A percentile compares a stretch with the other conserved stretches of the same genome.
phyloP scores from a whole-genome alignment of 768 basidiomycete species.

The Collybia sp. region DNA sequence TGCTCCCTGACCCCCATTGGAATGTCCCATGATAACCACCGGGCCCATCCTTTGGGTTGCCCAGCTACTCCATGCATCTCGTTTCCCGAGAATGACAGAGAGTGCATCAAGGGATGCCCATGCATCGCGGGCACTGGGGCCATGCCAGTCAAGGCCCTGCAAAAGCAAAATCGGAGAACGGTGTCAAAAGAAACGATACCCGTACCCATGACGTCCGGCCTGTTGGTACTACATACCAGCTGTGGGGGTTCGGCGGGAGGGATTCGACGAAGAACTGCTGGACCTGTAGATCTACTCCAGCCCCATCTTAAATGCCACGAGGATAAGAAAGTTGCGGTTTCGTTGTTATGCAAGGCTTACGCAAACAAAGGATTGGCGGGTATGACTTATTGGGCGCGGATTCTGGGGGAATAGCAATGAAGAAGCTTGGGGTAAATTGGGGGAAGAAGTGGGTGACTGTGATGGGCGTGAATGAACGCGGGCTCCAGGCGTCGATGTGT shows the following conservation, averaged over 20 bases:
- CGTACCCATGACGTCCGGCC: conserved; percentile 81
- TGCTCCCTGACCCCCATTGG: conserved; percentile 89
- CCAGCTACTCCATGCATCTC: conserved; percentile 35
- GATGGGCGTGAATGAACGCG: conserved; percentile 30
- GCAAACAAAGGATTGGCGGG: conserved; percentile 59
- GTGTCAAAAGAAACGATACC: background rate
- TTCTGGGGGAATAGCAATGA: conserved; percentile 49
- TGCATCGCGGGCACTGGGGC: conserved; percentile 69
- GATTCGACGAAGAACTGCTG: conserved; percentile 59
- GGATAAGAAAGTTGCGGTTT: too few species aligned
- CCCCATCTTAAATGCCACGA: conserved; percentile 56
- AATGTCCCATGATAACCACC: conserved; percentile 81
- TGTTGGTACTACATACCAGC: conserved; percentile 81
- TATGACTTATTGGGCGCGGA: conserved; percentile 22
- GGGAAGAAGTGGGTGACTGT: conserved; percentile 57
- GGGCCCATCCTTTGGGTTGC: conserved; percentile 29
- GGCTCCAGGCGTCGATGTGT: conserved; percentile 40
- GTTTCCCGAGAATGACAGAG: conserved; percentile 32
- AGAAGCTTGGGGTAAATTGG: conserved; percentile 49
- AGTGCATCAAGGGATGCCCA: conserved; percentile 62
- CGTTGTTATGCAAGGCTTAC: conserved; percentile 30
- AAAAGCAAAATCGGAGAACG: conserved; percentile 1
- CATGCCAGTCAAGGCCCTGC: conserved; percentile 92
- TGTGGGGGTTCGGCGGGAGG: conserved; percentile 49
- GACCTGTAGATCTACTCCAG: conserved; percentile 69